Percentiles rank a stretch among this genome's conserved stretches.
phyloP scores from a whole-genome alignment of 352 stramenopile genomes.

The Pythium vanterpoolii region DNA sequence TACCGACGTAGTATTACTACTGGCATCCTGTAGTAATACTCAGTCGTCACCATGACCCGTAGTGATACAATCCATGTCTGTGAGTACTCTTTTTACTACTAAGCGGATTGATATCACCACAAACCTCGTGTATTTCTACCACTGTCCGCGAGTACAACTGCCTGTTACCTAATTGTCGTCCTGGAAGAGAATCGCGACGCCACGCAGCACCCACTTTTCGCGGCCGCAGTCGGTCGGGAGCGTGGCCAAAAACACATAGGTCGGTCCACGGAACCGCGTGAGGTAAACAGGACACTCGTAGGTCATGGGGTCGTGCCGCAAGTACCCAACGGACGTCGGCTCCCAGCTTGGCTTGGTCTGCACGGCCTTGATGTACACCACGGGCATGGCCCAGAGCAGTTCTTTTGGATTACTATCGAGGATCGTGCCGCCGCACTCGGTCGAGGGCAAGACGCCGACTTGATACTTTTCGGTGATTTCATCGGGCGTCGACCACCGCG shows the following conservation, averaged over 20 bases:
- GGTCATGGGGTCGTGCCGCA: conserved; percentile 89
- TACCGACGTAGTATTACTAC: neutral
- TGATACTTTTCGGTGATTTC: conserved; percentile 89
- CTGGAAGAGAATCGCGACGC: conserved; percentile 94
- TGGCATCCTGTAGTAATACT: no score
- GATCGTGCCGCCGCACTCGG: conserved; percentile 85
- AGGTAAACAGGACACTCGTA: conserved; percentile 98
- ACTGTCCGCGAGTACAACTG: no score
- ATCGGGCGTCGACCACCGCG: conserved; percentile 88
- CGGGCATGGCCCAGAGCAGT: conserved; percentile 88
- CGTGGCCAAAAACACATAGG: conserved; percentile 96
- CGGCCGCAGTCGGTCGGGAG: conserved; percentile 89
- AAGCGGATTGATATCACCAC: no score
- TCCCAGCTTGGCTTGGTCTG: conserved; percentile 93
- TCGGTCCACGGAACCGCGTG: conserved; percentile 95
- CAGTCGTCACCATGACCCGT: no score
- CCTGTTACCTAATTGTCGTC: conserved; percentile 87
- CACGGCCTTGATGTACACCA: conserved; percentile 96
- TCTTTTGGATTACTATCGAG: conserved; percentile 96
- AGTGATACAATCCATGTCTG: no score
- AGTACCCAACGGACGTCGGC: conserved; percentile 93
- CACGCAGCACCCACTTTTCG: conserved; percentile 94
- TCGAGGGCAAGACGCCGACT: conserved; percentile 75
- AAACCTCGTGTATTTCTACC: no score
- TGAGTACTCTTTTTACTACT: no score